Evolutionary conservation across 495 filamentous ascomycete species (phyloP).

Genomic region (Penicillium verhagenii): DNA sequence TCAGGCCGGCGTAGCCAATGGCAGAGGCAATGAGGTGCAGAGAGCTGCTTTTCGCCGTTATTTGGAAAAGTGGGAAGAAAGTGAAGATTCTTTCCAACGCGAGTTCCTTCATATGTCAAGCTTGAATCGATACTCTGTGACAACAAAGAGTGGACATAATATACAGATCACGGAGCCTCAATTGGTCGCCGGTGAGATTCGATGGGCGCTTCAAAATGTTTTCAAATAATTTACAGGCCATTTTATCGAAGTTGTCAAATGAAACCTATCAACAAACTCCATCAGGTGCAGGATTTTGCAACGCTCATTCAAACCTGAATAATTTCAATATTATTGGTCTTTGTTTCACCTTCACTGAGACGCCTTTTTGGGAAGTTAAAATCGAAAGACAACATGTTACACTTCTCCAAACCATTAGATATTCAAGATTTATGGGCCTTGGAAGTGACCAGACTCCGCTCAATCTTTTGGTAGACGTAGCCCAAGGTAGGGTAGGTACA

Average conservation of each 20-base stretch:
- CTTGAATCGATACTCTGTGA: not conserved
- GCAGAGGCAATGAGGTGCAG: conserved; percentile 1
- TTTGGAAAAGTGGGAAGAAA: not conserved
- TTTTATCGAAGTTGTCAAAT: too few species aligned
- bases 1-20: not conserved
- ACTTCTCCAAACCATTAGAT: not conserved
- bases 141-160: conserved; percentile 9
- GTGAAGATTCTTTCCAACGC: conserved; percentile 2
- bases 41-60: not conserved
- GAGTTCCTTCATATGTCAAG: conserved; percentile 7
- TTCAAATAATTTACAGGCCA: not conserved
- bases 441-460: too few species aligned
- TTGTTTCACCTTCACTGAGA: too few species aligned
- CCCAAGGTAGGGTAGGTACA: conserved; percentile 45
- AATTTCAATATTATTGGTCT: too few species aligned
- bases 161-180: conserved; percentile 8
- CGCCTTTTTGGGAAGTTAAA: too few species aligned
- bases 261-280: not conserved
- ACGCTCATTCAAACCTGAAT: too few species aligned
- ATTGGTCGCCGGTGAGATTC: conserved; percentile 3
- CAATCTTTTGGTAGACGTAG: conserved; percentile 19
- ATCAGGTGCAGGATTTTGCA: too few species aligned
- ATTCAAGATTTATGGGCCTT: not conserved
- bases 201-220: conserved; percentile 4
- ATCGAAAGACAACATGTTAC: too few species aligned